A percentile compares a stretch with the other conserved stretches of the same genome.
phyloP scores from a whole-genome alignment of 2,329 filamentous ascomycete species.

The Monosporascus sp. region DNA sequence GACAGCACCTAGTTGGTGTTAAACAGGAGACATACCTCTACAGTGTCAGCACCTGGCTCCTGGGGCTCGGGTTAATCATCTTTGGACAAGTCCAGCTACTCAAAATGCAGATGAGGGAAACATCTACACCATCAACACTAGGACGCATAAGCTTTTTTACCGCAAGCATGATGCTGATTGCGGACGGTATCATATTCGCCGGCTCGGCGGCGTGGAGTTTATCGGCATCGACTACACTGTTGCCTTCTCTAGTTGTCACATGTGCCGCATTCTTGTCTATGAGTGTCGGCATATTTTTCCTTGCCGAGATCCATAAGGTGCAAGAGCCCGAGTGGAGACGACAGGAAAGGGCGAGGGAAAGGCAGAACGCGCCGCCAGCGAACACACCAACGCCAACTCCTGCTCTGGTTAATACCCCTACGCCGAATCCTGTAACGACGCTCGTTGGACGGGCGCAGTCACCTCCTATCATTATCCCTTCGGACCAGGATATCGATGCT shows the following conservation, averaged over 20 bases:
- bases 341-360: constrained; percentile 29
- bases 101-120: constrained; percentile 60
- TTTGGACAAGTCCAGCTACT: constrained; percentile 57
- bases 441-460: constrained; percentile 21
- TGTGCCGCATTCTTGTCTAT: constrained; percentile 51
- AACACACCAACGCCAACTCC: constrained; percentile 15
- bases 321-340: constrained; percentile 54
- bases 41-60: constrained; percentile 53
- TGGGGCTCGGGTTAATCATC: constrained; percentile 50
- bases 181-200: constrained; percentile 55
- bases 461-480: constrained; percentile 54
- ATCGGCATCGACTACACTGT: constrained; percentile 49
- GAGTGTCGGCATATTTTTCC: constrained; percentile 51
- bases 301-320: constrained; percentile 55
- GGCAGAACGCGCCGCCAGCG: constrained; percentile 17
- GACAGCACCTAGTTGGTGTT: constrained; percentile 52
- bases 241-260: constrained; percentile 51
- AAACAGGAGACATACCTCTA: constrained; percentile 57
- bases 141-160: constrained; percentile 62
- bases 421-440: constrained; percentile 15
- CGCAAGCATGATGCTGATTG: constrained; percentile 55
- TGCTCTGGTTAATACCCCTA: constrained; percentile 9
- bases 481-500: constrained; percentile 58
- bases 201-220: constrained; percentile 52
- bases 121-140: constrained; percentile 62